Conservation (phyloP, 2,329 filamentous ascomycete genomes). For the Periconia digitata region DNA sequence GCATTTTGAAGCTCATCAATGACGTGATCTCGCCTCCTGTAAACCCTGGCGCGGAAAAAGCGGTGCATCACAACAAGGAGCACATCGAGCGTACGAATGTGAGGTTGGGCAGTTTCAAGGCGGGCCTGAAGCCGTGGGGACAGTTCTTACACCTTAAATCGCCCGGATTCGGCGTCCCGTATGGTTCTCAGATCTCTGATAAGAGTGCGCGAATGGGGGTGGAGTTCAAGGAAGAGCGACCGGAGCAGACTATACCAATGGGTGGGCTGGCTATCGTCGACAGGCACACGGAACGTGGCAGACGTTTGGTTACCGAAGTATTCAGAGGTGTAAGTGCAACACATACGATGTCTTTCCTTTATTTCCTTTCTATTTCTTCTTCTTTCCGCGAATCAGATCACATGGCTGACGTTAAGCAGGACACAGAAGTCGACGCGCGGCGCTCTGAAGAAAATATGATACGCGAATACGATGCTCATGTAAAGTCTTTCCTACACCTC, state of each 20-base stretch:
- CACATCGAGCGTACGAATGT: constrained; percentile 6
- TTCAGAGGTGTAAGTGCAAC: constrained; percentile 1
- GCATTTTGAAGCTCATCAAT: constrained; percentile 11
- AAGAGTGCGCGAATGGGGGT: background rate
- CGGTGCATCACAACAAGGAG: background rate
- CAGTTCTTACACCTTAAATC: constrained; percentile 25
- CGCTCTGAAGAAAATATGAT: too few species aligned
- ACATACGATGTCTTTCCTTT: background rate
- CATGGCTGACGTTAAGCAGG: too few species aligned
- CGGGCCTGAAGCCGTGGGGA: constrained; percentile 30
- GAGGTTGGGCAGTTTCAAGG: constrained; percentile 16
- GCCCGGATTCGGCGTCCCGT: constrained; percentile 19
- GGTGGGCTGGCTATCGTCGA: constrained; percentile 26
- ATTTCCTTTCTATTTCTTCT: background rate
- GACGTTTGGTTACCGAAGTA: background rate
- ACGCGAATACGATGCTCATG: too few species aligned
- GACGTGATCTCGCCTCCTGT: constrained; percentile 1
- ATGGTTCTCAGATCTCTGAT: background rate
- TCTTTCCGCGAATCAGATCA: too few species aligned
- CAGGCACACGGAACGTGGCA: constrained; percentile 16
- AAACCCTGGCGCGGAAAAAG: background rate
- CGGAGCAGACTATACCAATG: constrained; percentile 22
- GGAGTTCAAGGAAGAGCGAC: background rate
- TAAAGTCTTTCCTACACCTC: background rate
- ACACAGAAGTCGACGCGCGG: too few species aligned